Base-by-base conservation (phyloP, 225 moss, liverwort and hornwort genomes). In the Takakia lepidozioides region DNA sequence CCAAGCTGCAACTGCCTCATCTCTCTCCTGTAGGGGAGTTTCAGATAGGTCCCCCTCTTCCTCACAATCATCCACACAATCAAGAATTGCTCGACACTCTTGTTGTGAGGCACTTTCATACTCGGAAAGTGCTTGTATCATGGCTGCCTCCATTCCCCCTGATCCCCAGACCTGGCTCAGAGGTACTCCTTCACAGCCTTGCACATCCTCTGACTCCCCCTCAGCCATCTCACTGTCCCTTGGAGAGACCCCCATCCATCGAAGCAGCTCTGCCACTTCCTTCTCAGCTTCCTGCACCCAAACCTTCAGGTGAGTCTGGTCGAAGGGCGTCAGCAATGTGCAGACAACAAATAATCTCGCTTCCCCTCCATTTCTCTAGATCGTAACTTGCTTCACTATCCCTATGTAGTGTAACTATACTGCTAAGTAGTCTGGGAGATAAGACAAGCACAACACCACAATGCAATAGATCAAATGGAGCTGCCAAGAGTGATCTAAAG, bases 51-150 rank as follows among this genome's bases (percentile, higher is more conserved):
- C 72, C 38, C 56, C 57, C 60, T 59, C 70, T 48, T 73, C 86
- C 23, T 80, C 82, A n/a, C 73, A 63, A 20, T 64, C 55, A 37
- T 71, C 55, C 54, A 68, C 58, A 27, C 91, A 91, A 29, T 87
- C 85, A 8, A 98, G 76, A 43, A 98, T 98, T 39, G 82, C 98
- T 47, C 76, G 85, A 49, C 91, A 91, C 47, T 98, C 98, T 61
- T 70, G 61, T 50, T 91, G 74, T 5, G 87, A 78, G 13, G 71
- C 57, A 38, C 62, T 80, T 68, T 91, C 98, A 64, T 92, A 85
- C 50, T 78, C 85, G 29, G 78, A 74, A 35, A 91, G 75, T 15
- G 87, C 91, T 66, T 91, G 73, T 29, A 91, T 65, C 70, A 91
- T 75, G 14, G 91, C 98, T 29, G 85, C 83, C 52, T 98, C 85